Evolutionary conservation across 768 basidiomycete genomes (phyloP), one percentile per base, ranked within the genome.

Genomic region (Sistotremastrum niveocremeum): DNA sequence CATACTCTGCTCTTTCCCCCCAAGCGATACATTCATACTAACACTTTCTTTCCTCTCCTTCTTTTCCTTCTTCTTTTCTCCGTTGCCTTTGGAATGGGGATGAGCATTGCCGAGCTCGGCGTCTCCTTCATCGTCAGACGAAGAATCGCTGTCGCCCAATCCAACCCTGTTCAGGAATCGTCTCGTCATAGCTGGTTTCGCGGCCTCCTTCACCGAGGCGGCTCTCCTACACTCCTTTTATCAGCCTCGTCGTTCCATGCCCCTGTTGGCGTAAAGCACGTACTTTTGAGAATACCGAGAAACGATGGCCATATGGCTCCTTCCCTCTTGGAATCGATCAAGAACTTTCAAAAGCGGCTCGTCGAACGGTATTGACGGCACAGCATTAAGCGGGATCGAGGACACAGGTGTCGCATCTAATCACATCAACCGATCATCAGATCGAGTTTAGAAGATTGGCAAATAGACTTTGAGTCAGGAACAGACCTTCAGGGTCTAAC

Each of bases 251-350:
- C 79, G 44, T 79, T 80, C n/a, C 76, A 70, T 11, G 83, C 83
- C 67, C 73, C 50, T n/a, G 28, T 1, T 37, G 33, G 8, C 29
- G 38, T 40, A 30, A 28, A 28, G 6, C 45, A 20, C 10, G 8
- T 12, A 37, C 78, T 81, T 48, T 81, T 77, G 8, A 71, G 71
- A 44, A 78, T 82, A 76, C 39, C 85, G 76, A 50, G 79, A 79
- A 45, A 91, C 86, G 53, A 93, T 84, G 20, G 89, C 89, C 76
- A 94, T 91, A 58, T 94, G 89, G 37, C 83, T 86, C 32, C 86
- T 72, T 4, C 87, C 89, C 56, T 89, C 87, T 60, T 91, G 88
- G 60, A 93, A 93, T 49, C 71, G 81, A 60, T 91, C 88, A 33
- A 93, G 69, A 50, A 90, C 85, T 29, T 83, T 79, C 9, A 91